These are phyloP conservation scores for Zarea fungicola DNA, from an alignment of 2,329 filamentous ascomycete species.

Conservation along the genomic window DNA sequence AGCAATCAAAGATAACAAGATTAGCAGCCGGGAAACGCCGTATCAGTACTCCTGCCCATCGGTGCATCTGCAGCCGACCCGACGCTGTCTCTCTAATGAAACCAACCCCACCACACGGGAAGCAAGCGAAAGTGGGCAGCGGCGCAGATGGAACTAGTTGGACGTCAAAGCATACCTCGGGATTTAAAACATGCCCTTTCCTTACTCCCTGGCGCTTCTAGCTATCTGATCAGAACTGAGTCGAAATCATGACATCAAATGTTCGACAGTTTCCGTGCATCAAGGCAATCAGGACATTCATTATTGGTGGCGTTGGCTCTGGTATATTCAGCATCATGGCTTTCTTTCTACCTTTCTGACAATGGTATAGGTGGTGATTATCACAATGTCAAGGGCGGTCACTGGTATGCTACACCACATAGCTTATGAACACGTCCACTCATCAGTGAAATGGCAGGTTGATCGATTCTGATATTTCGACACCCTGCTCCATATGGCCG, in stretches of 20 bases:
- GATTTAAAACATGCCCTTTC: neutral
- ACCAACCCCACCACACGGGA: neutral
- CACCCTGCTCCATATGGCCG: conserved; percentile 85
- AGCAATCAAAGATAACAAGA: neutral
- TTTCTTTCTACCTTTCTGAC: neutral
- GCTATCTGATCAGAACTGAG: neutral
- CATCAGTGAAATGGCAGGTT: conserved; percentile 53
- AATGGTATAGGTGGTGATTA: conserved; percentile 66
- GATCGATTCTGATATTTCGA: conserved; percentile 87
- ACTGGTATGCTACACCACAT: conserved; percentile 48
- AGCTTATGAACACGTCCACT: neutral
- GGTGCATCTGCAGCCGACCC: conserved; percentile 3
- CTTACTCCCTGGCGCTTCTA: neutral
- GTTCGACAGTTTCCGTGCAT: conserved; percentile 65
- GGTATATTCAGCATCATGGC: conserved; percentile 14
- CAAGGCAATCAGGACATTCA: conserved; percentile 67
- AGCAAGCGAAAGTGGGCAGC: neutral
- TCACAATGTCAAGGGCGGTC: conserved; percentile 78
- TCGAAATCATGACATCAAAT: conserved; percentile 35
- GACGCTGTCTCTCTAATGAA: neutral
- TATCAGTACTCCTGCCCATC: neutral
- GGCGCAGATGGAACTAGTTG: neutral
- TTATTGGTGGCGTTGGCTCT: conserved; percentile 47
- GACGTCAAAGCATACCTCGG: neutral
- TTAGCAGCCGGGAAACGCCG: neutral